Conservation (phyloP, 2,329 filamentous ascomycete genomes). For the Fusarium sp. region DNA sequence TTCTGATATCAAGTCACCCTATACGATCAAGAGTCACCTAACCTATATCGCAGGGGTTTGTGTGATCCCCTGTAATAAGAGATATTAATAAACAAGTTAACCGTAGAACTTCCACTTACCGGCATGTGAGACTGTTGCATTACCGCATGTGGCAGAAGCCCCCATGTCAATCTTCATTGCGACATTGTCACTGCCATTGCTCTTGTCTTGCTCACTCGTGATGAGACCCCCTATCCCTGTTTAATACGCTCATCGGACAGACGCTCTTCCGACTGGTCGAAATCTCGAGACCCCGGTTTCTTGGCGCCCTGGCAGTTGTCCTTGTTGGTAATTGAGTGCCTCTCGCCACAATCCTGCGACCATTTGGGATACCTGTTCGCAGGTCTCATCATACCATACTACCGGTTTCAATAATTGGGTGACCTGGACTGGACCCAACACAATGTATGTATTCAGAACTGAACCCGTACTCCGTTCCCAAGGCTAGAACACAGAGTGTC, state of each 20-base stretch:
- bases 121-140: background rate
- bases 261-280: background rate
- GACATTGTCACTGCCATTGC: background rate
- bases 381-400: constrained; percentile 21
- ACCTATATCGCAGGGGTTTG: background rate
- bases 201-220: background rate
- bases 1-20: background rate
- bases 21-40: background rate
- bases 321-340: constrained; percentile 1
- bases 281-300: background rate
- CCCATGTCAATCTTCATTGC: background rate
- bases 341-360: constrained; percentile 13
- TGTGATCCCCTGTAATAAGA: background rate
- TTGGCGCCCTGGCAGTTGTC: constrained; percentile 10
- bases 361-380: constrained; percentile 24
- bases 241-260: background rate
- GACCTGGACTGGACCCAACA: constrained; percentile 5
- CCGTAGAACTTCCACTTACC: background rate
- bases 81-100: background rate
- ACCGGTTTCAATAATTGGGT: constrained; percentile 12
- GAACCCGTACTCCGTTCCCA: background rate
- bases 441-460: constrained; percentile 9
- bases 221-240: constrained; percentile 5
- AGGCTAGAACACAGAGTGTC: constrained; percentile 5
- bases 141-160: background rate